Base-by-base conservation (phyloP, 768 basidiomycete genomes). In the Termitomyces sp. region DNA sequence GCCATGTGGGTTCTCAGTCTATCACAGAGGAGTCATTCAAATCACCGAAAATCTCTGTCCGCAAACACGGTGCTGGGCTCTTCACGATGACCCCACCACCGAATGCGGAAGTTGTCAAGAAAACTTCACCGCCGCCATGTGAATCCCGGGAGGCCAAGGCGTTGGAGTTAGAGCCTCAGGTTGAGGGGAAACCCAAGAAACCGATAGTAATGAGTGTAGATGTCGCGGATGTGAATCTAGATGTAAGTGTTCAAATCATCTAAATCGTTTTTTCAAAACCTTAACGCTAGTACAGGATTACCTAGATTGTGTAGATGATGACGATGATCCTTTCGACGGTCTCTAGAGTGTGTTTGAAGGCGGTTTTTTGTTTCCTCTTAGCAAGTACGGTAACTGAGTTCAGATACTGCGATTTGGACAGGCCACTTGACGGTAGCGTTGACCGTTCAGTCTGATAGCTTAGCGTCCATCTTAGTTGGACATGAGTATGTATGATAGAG, bases 261-360 rank as follows among this genome's bases (percentile, higher is more conserved):
- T 13, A 29, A 44, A 10, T 20, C 18, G 11, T 27, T 27, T 5
- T 10, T 33, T 29, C 1, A 29, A 1, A 18, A 38, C 35, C 47
- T 49, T 23, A 38, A 16, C n/a, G 48, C n/a, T 49, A 25, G 16
- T 25, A 5, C 40, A 64, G 63, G 58, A 59, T 50, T 64, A 60
- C 18, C 18, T 51, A 46, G 60, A 59, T 25, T 59, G 58, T 35
- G 12, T 54, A n/a, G 56, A 58, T 35, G 58, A 62, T 15, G 56
- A 59, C 6, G 60, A 56, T 25, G 48, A 36, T 16, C 33, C 35
- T 49, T 36, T 49, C 5, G 23, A 36, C 2, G 23, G 35, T 33
- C 2, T 47, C 22, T 25, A 48, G 55, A 56, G 39, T 45, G 47
- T 6, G 50, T 52, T 33, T 53, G 25, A 39, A 35, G 7, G 50